Evolutionary conservation across 2,329 filamentous ascomycete genomes (phyloP), one percentile per base, ranked within the genome.

Genomic region (Rosellinia necatrix): DNA sequence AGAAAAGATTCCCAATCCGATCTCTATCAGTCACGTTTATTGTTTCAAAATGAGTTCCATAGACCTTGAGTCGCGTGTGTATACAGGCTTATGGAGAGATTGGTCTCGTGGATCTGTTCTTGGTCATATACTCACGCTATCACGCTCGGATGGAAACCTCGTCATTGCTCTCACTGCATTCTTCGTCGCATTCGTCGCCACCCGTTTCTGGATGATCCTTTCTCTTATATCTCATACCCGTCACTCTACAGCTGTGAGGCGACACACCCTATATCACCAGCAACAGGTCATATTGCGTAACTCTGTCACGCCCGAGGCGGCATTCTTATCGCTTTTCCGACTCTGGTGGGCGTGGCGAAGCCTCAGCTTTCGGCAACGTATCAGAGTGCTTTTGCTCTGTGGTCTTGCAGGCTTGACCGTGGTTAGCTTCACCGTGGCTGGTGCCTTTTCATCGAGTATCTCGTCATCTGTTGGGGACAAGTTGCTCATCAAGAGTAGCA

Each of bases 101-200:
- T 48, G 44, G 44, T 37, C 44, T 27, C 46, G 34, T 3, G 46
- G 34, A 6, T 17, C 15, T 3, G 34, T 49, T 3, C 24, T 49
- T 3, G 46, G 46, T 6, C 32, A 38, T n/a, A 49, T 24, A 6
- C 24, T 49, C 3, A 49, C 46, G 13, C 13, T 49, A 24, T 30
- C 34, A 4, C 46, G 46, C 3, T 22, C 13, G 7, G 13, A 49
- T 29, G 46, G 32, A 8, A 17, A 49, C 13, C 46, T 49, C 22
- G 34, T 49, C 3, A 40, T 49, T 21, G 46, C 46, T 15, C 40
- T 49, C 21, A 49, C 46, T 1, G 46, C 46, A 3, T 49, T 49
- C n/a, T 49, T 49, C 9, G 15, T 49, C 30, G 46, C 46, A 1
- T 49, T 49, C 15, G 46, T 49, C 3, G 32, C 9, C 4, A 24